These are phyloP conservation scores for Neonectria coccinea DNA, from an alignment of 2,329 filamentous ascomycete species.

Conservation along the genomic window DNA sequence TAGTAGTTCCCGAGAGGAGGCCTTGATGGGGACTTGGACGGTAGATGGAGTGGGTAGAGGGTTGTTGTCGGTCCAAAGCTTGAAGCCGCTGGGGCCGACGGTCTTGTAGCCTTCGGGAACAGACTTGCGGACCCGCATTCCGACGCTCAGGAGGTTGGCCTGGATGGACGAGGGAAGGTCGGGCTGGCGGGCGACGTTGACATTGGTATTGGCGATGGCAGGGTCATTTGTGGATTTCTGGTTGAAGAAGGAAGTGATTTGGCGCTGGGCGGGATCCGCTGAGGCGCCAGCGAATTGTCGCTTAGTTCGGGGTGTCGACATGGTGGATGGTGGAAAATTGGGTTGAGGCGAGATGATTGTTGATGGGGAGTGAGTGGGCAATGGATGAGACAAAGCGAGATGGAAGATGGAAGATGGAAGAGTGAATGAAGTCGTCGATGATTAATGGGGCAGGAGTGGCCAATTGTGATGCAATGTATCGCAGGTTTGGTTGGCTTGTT, in stretches of 20 bases:
- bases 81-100: constrained; percentile 60
- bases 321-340: constrained; percentile 46
- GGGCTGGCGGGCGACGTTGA: constrained; percentile 52
- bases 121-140: constrained; percentile 94
- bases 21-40: constrained; percentile 39
- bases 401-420: constrained; percentile 7
- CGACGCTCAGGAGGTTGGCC: constrained; percentile 87
- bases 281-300: constrained; percentile 71
- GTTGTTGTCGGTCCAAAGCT: constrained; percentile 60
- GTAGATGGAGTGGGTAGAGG: constrained; percentile 30
- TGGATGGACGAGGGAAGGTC: constrained; percentile 75
- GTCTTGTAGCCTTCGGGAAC: constrained; percentile 96
- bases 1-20: constrained; percentile 70
- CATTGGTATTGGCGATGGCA: constrained; percentile 49
- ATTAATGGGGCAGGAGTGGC: background rate
- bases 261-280: constrained; percentile 68
- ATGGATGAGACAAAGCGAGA: constrained; percentile 4
- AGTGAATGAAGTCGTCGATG: background rate
- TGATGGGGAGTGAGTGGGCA: background rate
- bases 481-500: background rate
- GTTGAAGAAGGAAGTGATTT: constrained; percentile 74
- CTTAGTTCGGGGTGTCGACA: constrained; percentile 69
- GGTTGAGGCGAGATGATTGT: background rate
- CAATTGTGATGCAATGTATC: constrained; percentile 10
- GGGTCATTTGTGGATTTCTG: constrained; percentile 48